Evolutionary conservation across 176 grass and related monocot genomes (phyloP).

Genomic region (Triticum aestivum): IWGSC_CS_RefSeq_v2.1 NC_057811.1:476123519-476124018

Average conservation of each 20-base stretch:
- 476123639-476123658: too few relatives aligned
- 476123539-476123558: too few relatives aligned
- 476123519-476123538: too few relatives aligned
- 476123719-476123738: slow-evolving; percentile 66
- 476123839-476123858: slow-evolving; percentile 39
- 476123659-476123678: background rate
- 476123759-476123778: slow-evolving; percentile 42
- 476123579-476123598: too few relatives aligned
- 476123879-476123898: slow-evolving; percentile 37
- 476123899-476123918: slow-evolving; percentile 54
- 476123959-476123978: slow-evolving; percentile 33
- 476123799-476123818: slow-evolving; percentile 34
- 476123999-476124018: slow-evolving; percentile 46
- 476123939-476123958: slow-evolving; percentile 53
- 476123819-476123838: slow-evolving; percentile 23
- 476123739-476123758: slow-evolving; percentile 33
- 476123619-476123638: too few relatives aligned
- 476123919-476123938: slow-evolving; percentile 46
- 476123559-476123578: too few relatives aligned
- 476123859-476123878: slow-evolving; percentile 36
- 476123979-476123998: slow-evolving; percentile 2
- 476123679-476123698: background rate
- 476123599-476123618: too few relatives aligned
- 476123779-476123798: slow-evolving; percentile 39
- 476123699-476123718: slow-evolving; percentile 45